Evolutionary conservation across 352 stramenopile genomes (phyloP).

Genomic region (Phytophthora hibernalis): DNA sequence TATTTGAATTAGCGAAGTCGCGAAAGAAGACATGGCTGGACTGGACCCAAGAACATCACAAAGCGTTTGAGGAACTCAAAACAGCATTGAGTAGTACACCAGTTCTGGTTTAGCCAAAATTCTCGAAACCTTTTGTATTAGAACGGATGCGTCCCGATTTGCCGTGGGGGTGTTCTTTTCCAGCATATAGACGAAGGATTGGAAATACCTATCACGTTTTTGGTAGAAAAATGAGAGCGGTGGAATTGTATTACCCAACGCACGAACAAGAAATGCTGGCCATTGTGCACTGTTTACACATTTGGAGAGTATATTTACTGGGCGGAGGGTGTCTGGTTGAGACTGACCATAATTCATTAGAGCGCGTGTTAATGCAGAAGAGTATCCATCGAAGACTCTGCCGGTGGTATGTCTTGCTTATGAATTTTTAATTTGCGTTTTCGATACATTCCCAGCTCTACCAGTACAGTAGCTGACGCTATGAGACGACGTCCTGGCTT

Average conservation of each 20-base stretch:
- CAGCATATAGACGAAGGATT: neutral
- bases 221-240: neutral
- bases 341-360: neutral
- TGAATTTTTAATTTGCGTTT: slow-evolving; percentile 8
- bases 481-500: too few species aligned
- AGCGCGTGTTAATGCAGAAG: neutral
- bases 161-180: slow-evolving; percentile 9
- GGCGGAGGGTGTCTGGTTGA: slow-evolving; percentile 3
- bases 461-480: slow-evolving; percentile 17
- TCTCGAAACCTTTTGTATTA: slow-evolving; percentile 1
- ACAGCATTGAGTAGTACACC: neutral
- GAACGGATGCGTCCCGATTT: slow-evolving; percentile 10
- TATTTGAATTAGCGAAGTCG: neutral
- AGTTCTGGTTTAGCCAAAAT: slow-evolving; percentile 1
- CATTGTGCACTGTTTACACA: slow-evolving; percentile 4
- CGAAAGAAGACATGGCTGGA: too few species aligned
- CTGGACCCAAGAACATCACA: too few species aligned
- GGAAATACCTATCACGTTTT: neutral
- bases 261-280: slow-evolving; percentile 25
- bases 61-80: slow-evolving; percentile 8
- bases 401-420: slow-evolving; percentile 3
- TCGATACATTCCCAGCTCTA: slow-evolving; percentile 5
- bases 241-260: slow-evolving; percentile 28
- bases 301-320: slow-evolving; percentile 5
- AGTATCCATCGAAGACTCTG: slow-evolving; percentile 5